Evolutionary conservation across 164 flowering plant species (phyloP).

Genomic region (Annona cherimola): DNA sequence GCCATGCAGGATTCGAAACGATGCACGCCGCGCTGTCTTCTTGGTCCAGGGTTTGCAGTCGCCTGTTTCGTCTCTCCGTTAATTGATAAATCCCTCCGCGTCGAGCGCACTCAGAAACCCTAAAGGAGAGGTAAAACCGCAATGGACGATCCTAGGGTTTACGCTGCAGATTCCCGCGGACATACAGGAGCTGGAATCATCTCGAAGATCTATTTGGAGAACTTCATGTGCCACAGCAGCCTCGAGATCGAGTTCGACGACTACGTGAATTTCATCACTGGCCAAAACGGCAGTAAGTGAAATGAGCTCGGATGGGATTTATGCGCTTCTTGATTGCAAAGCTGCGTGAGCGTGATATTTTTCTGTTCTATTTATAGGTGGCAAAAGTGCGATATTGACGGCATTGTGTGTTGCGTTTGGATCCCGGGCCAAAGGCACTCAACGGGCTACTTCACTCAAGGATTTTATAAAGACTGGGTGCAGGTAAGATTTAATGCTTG

Average conservation of each 20-base stretch:
- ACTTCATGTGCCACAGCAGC: conserved; percentile 89
- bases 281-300: conserved; percentile 84
- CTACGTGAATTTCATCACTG: conserved; percentile 84
- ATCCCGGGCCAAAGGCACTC: conserved; percentile 69
- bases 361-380: conserved; percentile 45
- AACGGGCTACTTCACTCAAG: conserved; percentile 74
- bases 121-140: neutral
- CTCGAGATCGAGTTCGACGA: conserved; percentile 66
- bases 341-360: neutral
- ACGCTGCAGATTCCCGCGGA: conserved; percentile 8
- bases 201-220: conserved; percentile 57
- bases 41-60: neutral
- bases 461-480: conserved; percentile 92
- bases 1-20: neutral
- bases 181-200: conserved; percentile 57
- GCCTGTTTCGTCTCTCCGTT: neutral
- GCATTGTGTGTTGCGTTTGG: conserved; percentile 89
- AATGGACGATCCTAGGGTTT: conserved; percentile 46
- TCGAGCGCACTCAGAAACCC: conserved; percentile 4
- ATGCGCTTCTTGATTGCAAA: neutral
- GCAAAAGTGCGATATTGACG: conserved; percentile 87
- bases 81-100: neutral
- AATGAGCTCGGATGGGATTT: neutral
- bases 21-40: neutral
- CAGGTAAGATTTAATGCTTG: conserved; percentile 38